These are phyloP conservation scores for Nadsonia fulvescens DNA, from an alignment of 805 yeast species.

Conservation along the genomic window DNA sequence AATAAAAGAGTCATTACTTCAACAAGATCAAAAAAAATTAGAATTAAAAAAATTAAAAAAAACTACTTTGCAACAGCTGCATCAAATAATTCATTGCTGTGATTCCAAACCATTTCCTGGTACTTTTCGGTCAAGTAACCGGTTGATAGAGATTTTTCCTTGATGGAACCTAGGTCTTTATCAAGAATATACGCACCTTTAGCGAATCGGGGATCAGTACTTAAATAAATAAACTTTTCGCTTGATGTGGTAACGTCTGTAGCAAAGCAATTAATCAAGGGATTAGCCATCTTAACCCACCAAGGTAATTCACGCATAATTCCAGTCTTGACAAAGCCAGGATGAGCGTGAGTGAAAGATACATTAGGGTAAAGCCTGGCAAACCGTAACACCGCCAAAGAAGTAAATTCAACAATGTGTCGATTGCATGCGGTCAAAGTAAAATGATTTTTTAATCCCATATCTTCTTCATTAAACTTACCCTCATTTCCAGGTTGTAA, in stretches of 20 bases:
- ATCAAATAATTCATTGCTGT: conserved; percentile 11
- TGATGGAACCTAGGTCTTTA: conserved; percentile 6
- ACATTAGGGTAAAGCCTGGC: conserved; percentile 11
- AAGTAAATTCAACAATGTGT: conserved; percentile 10
- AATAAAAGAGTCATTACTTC: no score
- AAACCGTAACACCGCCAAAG: conserved; percentile 10
- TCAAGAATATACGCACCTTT: conserved; percentile 10
- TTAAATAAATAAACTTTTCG: conserved; percentile 12
- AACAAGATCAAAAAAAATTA: no score
- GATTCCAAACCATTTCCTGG: conserved; percentile 14
- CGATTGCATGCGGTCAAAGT: conserved; percentile 6
- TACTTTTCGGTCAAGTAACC: conserved; percentile 7
- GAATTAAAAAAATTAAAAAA: no score
- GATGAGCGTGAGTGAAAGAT: conserved; percentile 12
- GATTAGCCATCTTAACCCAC: conserved; percentile 6
- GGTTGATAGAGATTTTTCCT: conserved; percentile 6
- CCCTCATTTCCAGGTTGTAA: conserved; percentile 13
- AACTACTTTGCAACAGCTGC: no score
- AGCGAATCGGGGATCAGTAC: conserved; percentile 8
- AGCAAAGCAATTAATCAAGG: conserved; percentile 6
- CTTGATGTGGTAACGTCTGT: conserved; percentile 8
- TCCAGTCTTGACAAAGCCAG: conserved; percentile 14
- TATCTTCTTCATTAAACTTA: conserved; percentile 11
- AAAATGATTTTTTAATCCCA: conserved; percentile 13
- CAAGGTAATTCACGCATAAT: conserved; percentile 11